Percentiles rank a stretch among this genome's conserved stretches.
phyloP scores from a whole-genome alignment of 2,329 filamentous ascomycete genomes.

The Cercospora zeina region DNA sequence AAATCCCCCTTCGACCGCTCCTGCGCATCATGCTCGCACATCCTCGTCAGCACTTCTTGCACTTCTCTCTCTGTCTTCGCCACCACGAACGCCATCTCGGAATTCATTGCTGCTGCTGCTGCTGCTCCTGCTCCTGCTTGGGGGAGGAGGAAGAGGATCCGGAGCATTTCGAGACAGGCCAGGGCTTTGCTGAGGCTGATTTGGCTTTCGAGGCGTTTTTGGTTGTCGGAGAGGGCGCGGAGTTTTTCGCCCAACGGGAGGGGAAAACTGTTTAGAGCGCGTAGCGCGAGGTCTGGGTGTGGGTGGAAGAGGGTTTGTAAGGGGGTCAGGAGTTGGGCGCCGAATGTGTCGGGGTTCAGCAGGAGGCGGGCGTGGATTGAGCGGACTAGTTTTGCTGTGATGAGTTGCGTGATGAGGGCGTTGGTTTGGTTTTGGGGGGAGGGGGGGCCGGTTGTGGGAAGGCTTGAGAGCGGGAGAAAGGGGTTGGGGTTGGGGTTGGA shows the following conservation, averaged over 20 bases:
- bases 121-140: too few species aligned
- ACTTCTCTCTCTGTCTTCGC: not conserved
- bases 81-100: not conserved
- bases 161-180: not conserved
- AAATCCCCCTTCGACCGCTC: slow-evolving; percentile 1
- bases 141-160: not conserved
- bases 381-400: not conserved
- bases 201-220: slow-evolving; percentile 6
- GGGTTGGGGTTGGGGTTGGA: too few species aligned
- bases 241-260: not conserved
- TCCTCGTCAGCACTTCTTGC: not conserved
- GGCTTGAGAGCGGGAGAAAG: not conserved
- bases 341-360: slow-evolving; percentile 1
- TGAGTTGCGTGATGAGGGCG: not conserved
- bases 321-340: not conserved
- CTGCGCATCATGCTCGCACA: slow-evolving; percentile 9
- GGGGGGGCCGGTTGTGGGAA: not conserved
- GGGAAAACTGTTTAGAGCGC: not conserved
- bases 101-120: not conserved
- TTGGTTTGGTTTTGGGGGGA: not conserved
- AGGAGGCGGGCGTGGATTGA: slow-evolving; percentile 9
- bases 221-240: not conserved
- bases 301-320: not conserved
- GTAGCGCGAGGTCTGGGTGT: not conserved
- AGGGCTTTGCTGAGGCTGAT: not conserved